Conservation (phyloP, 768 basidiomycete species). For the Boletus coccyginus region DNA sequence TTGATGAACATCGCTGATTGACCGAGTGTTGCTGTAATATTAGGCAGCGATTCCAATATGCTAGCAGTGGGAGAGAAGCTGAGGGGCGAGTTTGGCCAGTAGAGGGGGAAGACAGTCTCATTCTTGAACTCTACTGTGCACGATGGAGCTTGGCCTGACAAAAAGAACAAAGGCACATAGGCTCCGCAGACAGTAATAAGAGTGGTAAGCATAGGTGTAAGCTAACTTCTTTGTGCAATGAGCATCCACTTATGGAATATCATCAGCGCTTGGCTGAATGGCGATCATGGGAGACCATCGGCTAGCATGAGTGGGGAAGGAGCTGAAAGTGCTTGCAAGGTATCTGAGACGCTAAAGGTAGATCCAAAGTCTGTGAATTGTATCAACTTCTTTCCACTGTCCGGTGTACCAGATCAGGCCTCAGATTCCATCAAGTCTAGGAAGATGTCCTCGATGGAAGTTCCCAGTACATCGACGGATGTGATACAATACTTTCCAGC, state of each 20-base stretch:
- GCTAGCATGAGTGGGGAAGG: conserved; percentile 29
- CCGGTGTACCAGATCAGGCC: conserved; percentile 5
- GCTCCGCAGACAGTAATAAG: conserved; percentile 58
- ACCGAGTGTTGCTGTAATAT: conserved; percentile 47
- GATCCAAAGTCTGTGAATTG: conserved; percentile 2
- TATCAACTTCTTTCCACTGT: conserved; percentile 28
- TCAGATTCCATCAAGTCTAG: conserved; percentile 60
- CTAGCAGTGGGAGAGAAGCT: conserved; percentile 32
- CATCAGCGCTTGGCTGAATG: conserved; percentile 63
- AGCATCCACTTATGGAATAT: conserved; percentile 71
- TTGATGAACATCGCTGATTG: conserved; percentile 33
- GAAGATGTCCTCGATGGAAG: conserved; percentile 82
- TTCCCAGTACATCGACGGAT: conserved; percentile 67
- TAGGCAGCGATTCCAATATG: conserved; percentile 54
- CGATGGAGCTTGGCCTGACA: conserved; percentile 47
- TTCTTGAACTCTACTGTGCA: conserved; percentile 44
- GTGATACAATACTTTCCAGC: conserved; percentile 36
- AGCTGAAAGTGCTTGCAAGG: not conserved
- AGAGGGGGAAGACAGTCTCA: conserved; percentile 45
- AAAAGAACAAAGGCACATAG: conserved; percentile 65
- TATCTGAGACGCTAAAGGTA: not conserved
- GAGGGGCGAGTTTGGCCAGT: conserved; percentile 49
- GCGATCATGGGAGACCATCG: conserved; percentile 51
- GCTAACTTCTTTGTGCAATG: conserved; percentile 65
- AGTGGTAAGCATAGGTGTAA: conserved; percentile 56